Conservation (phyloP, 176 grass and related monocot genomes). For the Thinopyrum elongatum region DNA sequence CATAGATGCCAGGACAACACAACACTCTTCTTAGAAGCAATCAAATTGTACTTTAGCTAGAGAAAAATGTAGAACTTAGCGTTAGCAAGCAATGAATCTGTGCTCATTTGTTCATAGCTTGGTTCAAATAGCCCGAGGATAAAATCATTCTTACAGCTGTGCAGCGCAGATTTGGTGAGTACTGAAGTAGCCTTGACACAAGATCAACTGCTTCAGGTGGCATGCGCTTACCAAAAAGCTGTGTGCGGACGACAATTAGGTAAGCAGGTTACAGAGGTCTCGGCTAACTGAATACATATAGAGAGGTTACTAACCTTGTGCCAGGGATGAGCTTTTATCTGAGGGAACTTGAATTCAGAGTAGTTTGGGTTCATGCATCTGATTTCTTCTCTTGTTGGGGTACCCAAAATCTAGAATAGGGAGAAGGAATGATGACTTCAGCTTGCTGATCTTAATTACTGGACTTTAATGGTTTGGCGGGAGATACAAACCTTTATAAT, state of each 20-base stretch:
- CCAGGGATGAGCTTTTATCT: constrained; percentile 99
- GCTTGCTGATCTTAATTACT: not conserved
- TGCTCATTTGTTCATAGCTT: not conserved
- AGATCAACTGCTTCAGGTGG: constrained; percentile 91
- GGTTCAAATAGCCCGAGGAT: not conserved
- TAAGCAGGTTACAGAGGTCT: not conserved
- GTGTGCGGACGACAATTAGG: constrained; percentile 4
- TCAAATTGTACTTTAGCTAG: not conserved
- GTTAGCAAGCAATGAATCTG: not conserved
- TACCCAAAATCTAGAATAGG: constrained; percentile 80
- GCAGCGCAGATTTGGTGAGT: constrained; percentile 92
- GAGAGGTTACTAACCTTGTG: constrained; percentile 65
- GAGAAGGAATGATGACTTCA: constrained; percentile 13
- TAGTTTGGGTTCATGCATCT: constrained; percentile 98
- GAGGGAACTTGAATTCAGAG: constrained; percentile 87
- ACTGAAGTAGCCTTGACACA: constrained; percentile 88
- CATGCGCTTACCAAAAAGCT: constrained; percentile 89
- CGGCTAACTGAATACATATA: not conserved
- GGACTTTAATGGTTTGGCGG: constrained; percentile 3
- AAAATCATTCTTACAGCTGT: constrained; percentile 68
- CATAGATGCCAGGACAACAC: not conserved
- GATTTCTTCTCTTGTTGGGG: constrained; percentile 95
- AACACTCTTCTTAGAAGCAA: not conserved
- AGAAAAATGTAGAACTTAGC: not conserved
- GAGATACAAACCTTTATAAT: constrained; percentile 80